phyloP scores from a whole-genome alignment of 768 basidiomycete species.

The Termitomyces sp. region DNA sequence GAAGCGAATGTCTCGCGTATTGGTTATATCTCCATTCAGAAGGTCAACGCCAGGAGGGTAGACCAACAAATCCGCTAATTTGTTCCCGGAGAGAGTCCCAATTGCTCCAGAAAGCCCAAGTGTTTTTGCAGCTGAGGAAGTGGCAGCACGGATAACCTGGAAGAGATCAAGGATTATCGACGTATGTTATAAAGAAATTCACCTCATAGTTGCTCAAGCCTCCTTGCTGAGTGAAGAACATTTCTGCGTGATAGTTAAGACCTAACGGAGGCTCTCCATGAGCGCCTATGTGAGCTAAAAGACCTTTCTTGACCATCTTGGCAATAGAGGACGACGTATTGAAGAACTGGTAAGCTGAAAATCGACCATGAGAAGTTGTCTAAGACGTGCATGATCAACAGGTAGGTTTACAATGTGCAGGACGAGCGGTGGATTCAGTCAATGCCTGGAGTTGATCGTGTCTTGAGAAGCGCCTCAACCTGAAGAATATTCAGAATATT shows the following conservation, averaged over 20 bases:
- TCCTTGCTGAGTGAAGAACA: conserved; percentile 57
- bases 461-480: conserved; percentile 56
- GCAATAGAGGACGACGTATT: conserved; percentile 67
- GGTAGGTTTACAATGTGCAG: conserved; percentile 43
- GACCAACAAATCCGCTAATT: conserved; percentile 67
- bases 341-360: conserved; percentile 54
- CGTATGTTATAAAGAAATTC: background rate
- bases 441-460: conserved; percentile 60
- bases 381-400: background rate
- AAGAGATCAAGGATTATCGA: background rate
- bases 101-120: conserved; percentile 58
- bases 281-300: conserved; percentile 63
- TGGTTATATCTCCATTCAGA: conserved; percentile 42
- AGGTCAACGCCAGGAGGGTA: conserved; percentile 60
- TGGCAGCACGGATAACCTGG: conserved; percentile 66
- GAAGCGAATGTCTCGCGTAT: conserved; percentile 44
- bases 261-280: conserved; percentile 72
- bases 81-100: conserved; percentile 57
- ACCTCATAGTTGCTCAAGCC: conserved; percentile 72
- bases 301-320: conserved; percentile 60
- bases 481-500: conserved; percentile 16
- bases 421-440: conserved; percentile 56
- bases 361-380: conserved; percentile 2
- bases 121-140: conserved; percentile 56
- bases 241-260: conserved; percentile 73